A percentile compares a stretch with the other conserved stretches of the same genome.
phyloP scores from a whole-genome alignment of 2,329 filamentous ascomycete species.

The Exophiala dermatitidis region DNA sequence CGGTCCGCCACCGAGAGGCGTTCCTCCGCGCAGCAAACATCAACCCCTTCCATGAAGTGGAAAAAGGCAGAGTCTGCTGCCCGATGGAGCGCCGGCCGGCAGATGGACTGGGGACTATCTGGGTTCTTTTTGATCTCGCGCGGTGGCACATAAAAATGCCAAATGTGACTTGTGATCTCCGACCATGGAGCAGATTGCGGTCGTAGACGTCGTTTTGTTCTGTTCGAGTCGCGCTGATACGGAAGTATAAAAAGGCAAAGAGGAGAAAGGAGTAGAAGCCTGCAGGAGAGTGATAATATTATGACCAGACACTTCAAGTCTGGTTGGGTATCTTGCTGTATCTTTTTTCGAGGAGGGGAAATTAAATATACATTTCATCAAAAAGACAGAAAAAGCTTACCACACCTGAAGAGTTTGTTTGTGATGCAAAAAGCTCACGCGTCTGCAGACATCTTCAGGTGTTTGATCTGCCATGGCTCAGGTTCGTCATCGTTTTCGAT shows the following conservation, averaged over 20 bases:
- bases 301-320: too few relatives aligned
- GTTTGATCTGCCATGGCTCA: slow-evolving; percentile 20
- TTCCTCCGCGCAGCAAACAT: slow-evolving; percentile 14
- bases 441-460: slow-evolving; percentile 21
- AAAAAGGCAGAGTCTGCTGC: too few relatives aligned
- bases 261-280: slow-evolving; percentile 3
- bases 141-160: slow-evolving; percentile 29
- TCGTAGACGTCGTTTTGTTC: slow-evolving; percentile 44
- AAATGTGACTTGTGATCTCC: slow-evolving; percentile 45
- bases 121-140: slow-evolving; percentile 43
- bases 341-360: slow-evolving; percentile 17
- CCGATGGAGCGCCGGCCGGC: background rate
- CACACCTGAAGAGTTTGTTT: background rate
- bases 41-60: background rate
- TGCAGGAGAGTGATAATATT: too few relatives aligned
- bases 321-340: slow-evolving; percentile 13
- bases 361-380: slow-evolving; percentile 16
- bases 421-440: background rate
- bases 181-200: slow-evolving; percentile 38
- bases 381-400: slow-evolving; percentile 3
- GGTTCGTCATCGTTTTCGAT: slow-evolving; percentile 21
- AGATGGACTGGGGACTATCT: background rate
- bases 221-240: slow-evolving; percentile 46
- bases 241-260: background rate
- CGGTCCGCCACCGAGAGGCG: background rate